Evolutionary conservation across 2,329 filamentous ascomycete genomes (phyloP).

Genomic region (Oidium heveae): DNA sequence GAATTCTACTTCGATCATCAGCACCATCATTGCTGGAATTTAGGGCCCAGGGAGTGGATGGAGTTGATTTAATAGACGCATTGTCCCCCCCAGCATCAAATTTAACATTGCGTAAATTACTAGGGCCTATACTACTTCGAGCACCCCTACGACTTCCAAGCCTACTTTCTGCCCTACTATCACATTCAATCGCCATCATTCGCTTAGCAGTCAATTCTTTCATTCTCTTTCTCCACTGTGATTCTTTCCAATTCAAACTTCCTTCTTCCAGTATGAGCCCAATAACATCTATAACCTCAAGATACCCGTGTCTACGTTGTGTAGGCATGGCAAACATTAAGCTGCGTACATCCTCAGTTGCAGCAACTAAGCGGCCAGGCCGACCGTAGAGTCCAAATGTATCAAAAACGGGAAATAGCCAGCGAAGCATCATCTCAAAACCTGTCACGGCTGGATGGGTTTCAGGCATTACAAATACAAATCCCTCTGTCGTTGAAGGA

Average conservation of each 20-base stretch:
- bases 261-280: constrained; percentile 55
- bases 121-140: constrained; percentile 26
- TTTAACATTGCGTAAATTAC: constrained; percentile 28
- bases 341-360: constrained; percentile 62
- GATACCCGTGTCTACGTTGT: constrained; percentile 64
- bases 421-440: constrained; percentile 86
- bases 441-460: constrained; percentile 73
- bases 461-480: constrained; percentile 96
- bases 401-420: constrained; percentile 83
- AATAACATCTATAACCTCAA: constrained; percentile 70
- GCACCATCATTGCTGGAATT: constrained; percentile 4
- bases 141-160: constrained; percentile 33
- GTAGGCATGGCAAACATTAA: constrained; percentile 97
- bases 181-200: constrained; percentile 36
- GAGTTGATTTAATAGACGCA: constrained; percentile 24
- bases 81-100: constrained; percentile 18
- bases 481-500: constrained; percentile 61
- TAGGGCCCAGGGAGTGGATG: constrained; percentile 17
- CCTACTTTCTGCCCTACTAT: constrained; percentile 15
- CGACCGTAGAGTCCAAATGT: constrained; percentile 80
- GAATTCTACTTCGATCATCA: constrained; percentile 7
- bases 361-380: constrained; percentile 64
- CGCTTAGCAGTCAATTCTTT: constrained; percentile 69
- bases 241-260: constrained; percentile 55
- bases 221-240: constrained; percentile 69